Conservation (phyloP, 2,329 filamentous ascomycete genomes). For the Paracoccidioides brasiliensis region DNA sequence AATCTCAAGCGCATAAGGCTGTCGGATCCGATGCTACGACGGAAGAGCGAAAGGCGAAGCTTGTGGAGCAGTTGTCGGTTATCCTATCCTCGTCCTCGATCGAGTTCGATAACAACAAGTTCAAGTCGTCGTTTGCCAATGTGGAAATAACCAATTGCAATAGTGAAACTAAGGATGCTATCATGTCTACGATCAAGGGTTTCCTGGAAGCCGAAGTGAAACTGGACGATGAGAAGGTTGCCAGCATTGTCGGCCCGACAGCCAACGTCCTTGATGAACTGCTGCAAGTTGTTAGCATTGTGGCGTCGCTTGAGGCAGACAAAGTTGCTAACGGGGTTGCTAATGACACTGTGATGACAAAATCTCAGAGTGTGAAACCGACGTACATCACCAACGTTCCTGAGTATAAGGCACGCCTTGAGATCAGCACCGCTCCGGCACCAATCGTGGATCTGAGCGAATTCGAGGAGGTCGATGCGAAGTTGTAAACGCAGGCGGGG, state of each 20-base stretch:
- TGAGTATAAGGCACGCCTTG: constrained; percentile 63
- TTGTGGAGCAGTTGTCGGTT: constrained; percentile 32
- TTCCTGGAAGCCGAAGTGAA: constrained; percentile 39
- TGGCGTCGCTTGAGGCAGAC: constrained; percentile 18
- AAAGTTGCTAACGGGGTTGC: constrained; percentile 13
- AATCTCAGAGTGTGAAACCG: constrained; percentile 28
- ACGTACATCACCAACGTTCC: constrained; percentile 63
- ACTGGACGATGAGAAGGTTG: constrained; percentile 38
- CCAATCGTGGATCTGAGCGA: constrained; percentile 64
- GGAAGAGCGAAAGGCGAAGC: constrained; percentile 18
- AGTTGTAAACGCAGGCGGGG: constrained; percentile 44
- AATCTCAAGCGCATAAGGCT: constrained; percentile 39
- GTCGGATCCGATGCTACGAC: not conserved
- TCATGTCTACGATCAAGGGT: constrained; percentile 38
- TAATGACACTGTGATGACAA: constrained; percentile 22
- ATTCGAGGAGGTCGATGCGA: constrained; percentile 75
- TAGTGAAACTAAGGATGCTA: constrained; percentile 30
- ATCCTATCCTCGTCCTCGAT: constrained; percentile 38
- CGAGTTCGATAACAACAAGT: constrained; percentile 26
- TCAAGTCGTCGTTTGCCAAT: constrained; percentile 33
- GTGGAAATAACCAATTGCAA: constrained; percentile 34
- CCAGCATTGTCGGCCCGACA: constrained; percentile 37
- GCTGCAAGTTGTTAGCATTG: constrained; percentile 34
- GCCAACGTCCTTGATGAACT: constrained; percentile 25
- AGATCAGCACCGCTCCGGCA: constrained; percentile 57